Base-by-base conservation (phyloP, 345 rosid species). In the Camelina neglecta region DNA sequence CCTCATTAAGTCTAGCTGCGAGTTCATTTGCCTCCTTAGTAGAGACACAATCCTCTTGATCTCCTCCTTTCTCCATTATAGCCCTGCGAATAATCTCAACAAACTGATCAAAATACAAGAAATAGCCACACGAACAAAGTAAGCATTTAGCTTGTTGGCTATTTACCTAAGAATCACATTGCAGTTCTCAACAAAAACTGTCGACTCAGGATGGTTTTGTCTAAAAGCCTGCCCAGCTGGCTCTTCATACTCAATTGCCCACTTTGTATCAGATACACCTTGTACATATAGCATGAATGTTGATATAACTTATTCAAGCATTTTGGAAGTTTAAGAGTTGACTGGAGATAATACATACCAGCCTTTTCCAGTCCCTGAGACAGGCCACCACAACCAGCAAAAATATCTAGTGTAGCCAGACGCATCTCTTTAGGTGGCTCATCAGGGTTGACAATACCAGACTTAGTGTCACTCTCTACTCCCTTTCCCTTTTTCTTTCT, bases 181-280 rank as follows among this genome's bases (percentile, higher is more conserved):
- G 80, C 95, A 91, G 80, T 91, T 91, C 56, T 85, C 80, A 42
- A 89, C 75, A 73, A 91, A 92, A 78, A 91, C 84, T 71, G 80
- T 75, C 24, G 95, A 60, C 77, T 84, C 86, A 0, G 91, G 92
- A 83, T 94, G 90, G 69, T 91, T 93, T 54, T 79, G 74, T 69
- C 57, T 75, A 63, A 92, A 94, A 29, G 97, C 96, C 51, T 86
- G 86, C 36, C 89, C 97, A 61, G 97, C 98, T 78, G 93, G 93
- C 64, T 88, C 96, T 56, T 93, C 98, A 79, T 86, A 91, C 83
- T 93, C 97, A 23, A 93, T 91, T 2, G 98, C 94, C 98, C 98
- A 85, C 33, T 83, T 93, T 35, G 98, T 87, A 48, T 20, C 65
- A 57, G 91, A 82, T 21, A 80, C 87, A 75, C 97, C 98, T 93